These are phyloP conservation scores for Plasmodium chabaudi DNA, from an alignment of 169 alveolate genomes.

Conservation along the genomic window DNA sequence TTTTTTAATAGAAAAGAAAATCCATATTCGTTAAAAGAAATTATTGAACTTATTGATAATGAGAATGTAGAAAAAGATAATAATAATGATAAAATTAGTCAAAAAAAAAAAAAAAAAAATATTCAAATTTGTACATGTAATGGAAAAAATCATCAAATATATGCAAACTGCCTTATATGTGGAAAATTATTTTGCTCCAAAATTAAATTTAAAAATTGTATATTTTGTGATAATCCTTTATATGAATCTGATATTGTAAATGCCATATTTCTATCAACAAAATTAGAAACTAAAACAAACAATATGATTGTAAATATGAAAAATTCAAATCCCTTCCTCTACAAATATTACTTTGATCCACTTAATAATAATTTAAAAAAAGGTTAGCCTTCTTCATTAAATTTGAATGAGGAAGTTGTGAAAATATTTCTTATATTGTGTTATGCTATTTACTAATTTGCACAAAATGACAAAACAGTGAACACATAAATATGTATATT, in stretches of 20 bases:
- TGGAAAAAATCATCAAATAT: slow-evolving; percentile 49
- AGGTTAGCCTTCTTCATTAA: slow-evolving; percentile 9
- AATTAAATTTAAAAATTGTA: slow-evolving; percentile 54
- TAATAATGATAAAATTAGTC: not conserved
- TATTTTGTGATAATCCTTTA: slow-evolving; percentile 36
- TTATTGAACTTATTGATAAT: slow-evolving; percentile 27
- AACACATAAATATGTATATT: too few relatives aligned
- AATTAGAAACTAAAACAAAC: not conserved
- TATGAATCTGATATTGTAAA: slow-evolving; percentile 20
- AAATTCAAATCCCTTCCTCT: slow-evolving; percentile 25
- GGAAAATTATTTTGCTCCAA: slow-evolving; percentile 62
- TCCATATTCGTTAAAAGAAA: slow-evolving; percentile 33
- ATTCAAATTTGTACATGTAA: slow-evolving; percentile 45
- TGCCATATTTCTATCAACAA: not conserved
- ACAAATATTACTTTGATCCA: slow-evolving; percentile 40
- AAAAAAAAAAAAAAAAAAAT: slow-evolving; percentile 33
- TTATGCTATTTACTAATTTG: not conserved
- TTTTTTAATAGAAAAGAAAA: slow-evolving; percentile 49
- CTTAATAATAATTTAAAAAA: slow-evolving; percentile 27
- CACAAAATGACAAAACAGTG: too few relatives aligned
- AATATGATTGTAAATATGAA: slow-evolving; percentile 10
- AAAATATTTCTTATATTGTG: too few relatives aligned
- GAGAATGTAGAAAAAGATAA: slow-evolving; percentile 5
- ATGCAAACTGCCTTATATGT: slow-evolving; percentile 60
- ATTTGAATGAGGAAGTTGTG: too few relatives aligned